These are phyloP conservation scores for Calonectria hawksworthii DNA, from an alignment of 2,329 filamentous ascomycete genomes.

Conservation along the genomic window DNA sequence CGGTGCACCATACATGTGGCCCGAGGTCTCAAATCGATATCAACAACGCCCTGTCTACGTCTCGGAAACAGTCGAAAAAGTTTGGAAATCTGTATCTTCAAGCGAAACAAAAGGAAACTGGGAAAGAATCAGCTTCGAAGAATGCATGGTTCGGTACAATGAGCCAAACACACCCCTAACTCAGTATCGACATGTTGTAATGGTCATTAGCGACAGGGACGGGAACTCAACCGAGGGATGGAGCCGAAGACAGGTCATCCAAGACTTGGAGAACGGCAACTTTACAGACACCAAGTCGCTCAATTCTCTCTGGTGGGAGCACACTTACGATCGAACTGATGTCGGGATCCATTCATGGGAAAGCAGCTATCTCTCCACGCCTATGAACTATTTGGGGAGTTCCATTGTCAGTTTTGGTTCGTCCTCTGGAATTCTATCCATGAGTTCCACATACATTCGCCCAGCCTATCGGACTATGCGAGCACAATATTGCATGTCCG, in stretches of 20 bases:
- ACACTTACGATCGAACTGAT: conserved; percentile 15
- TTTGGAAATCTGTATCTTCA: conserved; percentile 13
- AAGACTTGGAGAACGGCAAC: conserved; percentile 2
- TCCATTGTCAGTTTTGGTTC: background rate
- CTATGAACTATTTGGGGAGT: background rate
- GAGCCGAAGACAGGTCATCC: conserved; percentile 26
- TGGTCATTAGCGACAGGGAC: conserved; percentile 28
- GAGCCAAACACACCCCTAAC: conserved; percentile 17
- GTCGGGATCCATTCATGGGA: background rate
- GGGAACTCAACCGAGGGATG: conserved; percentile 27
- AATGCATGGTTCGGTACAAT: conserved; percentile 30
- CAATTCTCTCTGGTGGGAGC: conserved; percentile 25
- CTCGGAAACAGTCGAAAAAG: background rate
- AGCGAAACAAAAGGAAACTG: background rate
- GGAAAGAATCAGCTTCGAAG: background rate
- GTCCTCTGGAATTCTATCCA: conserved; percentile 13
- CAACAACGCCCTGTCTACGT: background rate
- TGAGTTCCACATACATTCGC: background rate
- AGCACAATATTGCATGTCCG: conserved; percentile 26
- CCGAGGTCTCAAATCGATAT: background rate
- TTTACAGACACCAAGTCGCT: background rate
- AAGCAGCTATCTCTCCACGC: background rate
- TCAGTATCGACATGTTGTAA: conserved; percentile 27
- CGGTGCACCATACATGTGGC: conserved; percentile 9
- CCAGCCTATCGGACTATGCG: conserved; percentile 24